These are phyloP conservation scores for Claviceps fusiformis DNA, from an alignment of 2,329 filamentous ascomycete genomes.

Conservation along the genomic window DNA sequence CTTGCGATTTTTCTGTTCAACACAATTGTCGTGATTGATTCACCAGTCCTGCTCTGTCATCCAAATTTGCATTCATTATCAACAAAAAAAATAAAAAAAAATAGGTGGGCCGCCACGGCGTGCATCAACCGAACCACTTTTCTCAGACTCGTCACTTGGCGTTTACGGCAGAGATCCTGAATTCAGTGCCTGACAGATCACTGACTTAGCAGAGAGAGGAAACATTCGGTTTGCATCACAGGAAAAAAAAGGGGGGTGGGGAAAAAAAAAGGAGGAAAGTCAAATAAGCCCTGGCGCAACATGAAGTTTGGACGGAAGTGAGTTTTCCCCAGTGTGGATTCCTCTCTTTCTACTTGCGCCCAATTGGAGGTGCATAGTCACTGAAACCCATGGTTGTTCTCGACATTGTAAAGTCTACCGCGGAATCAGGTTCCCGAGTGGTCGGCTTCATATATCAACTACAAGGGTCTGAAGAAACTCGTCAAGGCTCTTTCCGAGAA, in stretches of 20 bases:
- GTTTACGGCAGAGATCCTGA: background rate
- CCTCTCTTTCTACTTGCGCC: background rate
- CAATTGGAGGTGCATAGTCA: constrained; percentile 3
- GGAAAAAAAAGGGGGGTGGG: background rate
- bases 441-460: constrained; percentile 74
- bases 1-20: background rate
- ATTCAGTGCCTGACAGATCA: background rate
- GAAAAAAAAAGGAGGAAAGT: background rate
- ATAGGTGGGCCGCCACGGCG: background rate
- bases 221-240: background rate
- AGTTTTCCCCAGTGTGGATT: constrained; percentile 12
- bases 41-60: background rate
- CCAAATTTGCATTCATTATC: background rate
- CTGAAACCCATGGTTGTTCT: constrained; percentile 6
- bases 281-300: constrained; percentile 1
- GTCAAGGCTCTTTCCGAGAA: constrained; percentile 67
- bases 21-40: background rate
- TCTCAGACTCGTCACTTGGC: background rate
- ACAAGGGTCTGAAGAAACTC: constrained; percentile 86
- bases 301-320: constrained; percentile 56
- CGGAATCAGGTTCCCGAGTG: constrained; percentile 81
- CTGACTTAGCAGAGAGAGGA: background rate
- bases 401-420: constrained; percentile 40
- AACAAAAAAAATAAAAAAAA: too few species aligned
- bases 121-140: background rate